phyloP scores from a whole-genome alignment of 345 rosid genomes.

The Firmiana major region DNA sequence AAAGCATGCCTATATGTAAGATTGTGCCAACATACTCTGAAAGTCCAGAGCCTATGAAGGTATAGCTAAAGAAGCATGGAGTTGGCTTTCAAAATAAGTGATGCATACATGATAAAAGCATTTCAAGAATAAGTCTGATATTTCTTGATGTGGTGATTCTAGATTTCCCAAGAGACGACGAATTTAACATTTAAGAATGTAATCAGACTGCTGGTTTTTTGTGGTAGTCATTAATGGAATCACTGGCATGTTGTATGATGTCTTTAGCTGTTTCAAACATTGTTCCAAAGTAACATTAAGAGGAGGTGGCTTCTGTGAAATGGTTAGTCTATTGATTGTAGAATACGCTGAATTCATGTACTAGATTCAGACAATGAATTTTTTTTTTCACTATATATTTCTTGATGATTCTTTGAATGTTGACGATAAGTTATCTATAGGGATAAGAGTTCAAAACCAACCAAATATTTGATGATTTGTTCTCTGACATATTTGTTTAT shows the following conservation, averaged over 20 bases:
- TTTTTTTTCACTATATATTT: not conserved
- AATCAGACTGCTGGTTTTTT: not conserved
- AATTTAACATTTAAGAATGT: not conserved
- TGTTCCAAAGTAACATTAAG: not conserved
- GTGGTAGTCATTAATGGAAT: not conserved
- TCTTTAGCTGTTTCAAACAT: not conserved
- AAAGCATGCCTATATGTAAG: slow-evolving; percentile 75
- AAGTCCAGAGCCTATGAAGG: slow-evolving; percentile 27
- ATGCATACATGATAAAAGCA: slow-evolving; percentile 9
- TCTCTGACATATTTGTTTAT: not conserved
- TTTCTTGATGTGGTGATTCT: not conserved
- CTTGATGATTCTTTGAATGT: not conserved
- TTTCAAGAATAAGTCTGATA: slow-evolving; percentile 14
- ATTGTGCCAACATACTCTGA: slow-evolving; percentile 41
- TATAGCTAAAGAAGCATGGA: slow-evolving; percentile 15
- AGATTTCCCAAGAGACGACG: slow-evolving; percentile 1
- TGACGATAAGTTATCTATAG: not conserved
- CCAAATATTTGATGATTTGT: not conserved
- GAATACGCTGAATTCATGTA: not conserved
- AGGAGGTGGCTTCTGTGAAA: not conserved
- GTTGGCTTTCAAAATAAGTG: not conserved
- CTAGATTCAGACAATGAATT: not conserved
- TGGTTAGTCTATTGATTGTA: not conserved
- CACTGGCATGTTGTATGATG: not conserved
- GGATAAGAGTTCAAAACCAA: not conserved